phyloP scores from a whole-genome alignment of 177 flowering plant genomes.

The Vitis hybrid region DNA sequence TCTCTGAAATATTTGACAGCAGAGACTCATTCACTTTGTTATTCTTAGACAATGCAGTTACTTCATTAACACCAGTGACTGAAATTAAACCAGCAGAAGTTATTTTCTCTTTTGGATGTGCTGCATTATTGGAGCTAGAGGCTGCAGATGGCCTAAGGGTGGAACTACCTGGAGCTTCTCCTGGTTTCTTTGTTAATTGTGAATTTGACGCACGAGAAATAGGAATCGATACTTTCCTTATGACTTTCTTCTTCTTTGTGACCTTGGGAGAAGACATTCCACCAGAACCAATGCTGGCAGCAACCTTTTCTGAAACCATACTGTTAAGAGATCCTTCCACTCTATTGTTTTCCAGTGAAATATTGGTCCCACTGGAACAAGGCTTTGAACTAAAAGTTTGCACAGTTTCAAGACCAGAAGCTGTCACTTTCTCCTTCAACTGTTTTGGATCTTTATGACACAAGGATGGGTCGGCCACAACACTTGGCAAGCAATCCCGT shows the following conservation, averaged over 20 bases:
- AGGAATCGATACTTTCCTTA: constrained; percentile 18
- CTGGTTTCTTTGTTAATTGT: constrained; percentile 7
- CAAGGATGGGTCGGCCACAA: constrained; percentile 13
- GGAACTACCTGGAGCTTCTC: constrained; percentile 16
- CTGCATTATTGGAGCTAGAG: not conserved
- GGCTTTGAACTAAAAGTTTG: not conserved
- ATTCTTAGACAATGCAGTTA: constrained; percentile 1
- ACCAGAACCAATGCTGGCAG: constrained; percentile 10
- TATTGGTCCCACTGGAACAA: not conserved
- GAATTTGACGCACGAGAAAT: not conserved
- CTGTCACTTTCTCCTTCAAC: constrained; percentile 10
- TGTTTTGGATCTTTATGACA: constrained; percentile 15
- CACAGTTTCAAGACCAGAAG: constrained; percentile 9
- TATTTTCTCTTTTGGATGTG: constrained; percentile 1
- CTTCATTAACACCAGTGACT: constrained; percentile 4
- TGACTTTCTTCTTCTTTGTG: constrained; percentile 26
- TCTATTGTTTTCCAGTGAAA: not conserved
- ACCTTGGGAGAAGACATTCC: constrained; percentile 10
- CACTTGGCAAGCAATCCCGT: constrained; percentile 5
- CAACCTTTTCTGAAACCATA: constrained; percentile 6
- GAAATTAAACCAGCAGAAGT: constrained; percentile 6
- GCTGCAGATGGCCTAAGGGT: constrained; percentile 9
- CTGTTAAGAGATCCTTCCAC: constrained; percentile 7
- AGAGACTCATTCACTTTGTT: constrained; percentile 3
- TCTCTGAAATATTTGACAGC: not conserved